phyloP scores from a whole-genome alignment of 2,329 filamentous ascomycete species.

The Fusarium sarcochroum region DNA sequence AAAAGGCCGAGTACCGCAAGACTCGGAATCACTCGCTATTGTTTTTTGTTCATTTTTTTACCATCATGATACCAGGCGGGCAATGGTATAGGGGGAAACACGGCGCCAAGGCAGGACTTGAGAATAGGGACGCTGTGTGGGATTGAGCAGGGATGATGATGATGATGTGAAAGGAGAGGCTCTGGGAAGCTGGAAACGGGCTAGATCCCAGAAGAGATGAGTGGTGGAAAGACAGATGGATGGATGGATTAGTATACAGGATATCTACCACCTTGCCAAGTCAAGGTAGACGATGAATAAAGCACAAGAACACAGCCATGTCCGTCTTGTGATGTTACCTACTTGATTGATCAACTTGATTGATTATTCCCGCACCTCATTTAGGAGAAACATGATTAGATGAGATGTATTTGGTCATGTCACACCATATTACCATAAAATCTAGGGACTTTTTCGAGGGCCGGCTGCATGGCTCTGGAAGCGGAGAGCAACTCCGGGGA shows the following conservation, averaged over 20 bases:
- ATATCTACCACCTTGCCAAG: conserved; percentile 27
- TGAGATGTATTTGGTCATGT: conserved; percentile 11
- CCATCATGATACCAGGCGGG: conserved; percentile 47
- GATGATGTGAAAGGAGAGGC: conserved; percentile 42
- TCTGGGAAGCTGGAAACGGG: conserved; percentile 51
- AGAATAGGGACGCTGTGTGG: conserved; percentile 33
- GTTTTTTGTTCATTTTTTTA: conserved; percentile 28
- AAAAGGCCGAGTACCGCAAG: conserved; percentile 35
- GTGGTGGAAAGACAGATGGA: conserved; percentile 7
- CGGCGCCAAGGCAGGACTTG: conserved; percentile 41
- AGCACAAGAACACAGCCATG: not conserved
- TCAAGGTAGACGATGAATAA: conserved; percentile 18
- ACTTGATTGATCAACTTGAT: conserved; percentile 3
- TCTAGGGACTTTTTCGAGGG: conserved; percentile 9
- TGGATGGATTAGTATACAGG: conserved; percentile 20
- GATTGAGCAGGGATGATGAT: conserved; percentile 24
- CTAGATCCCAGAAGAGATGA: conserved; percentile 45
- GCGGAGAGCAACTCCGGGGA: conserved; percentile 35
- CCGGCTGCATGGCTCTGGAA: conserved; percentile 27
- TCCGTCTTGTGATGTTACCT: not conserved
- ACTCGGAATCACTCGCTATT: conserved; percentile 45
- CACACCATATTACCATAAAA: conserved; percentile 11
- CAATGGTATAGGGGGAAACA: conserved; percentile 43
- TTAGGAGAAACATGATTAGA: conserved; percentile 5
- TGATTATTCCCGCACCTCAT: conserved; percentile 3